Percentiles rank a stretch among this genome's conserved stretches.
phyloP scores from a whole-genome alignment of 2,329 filamentous ascomycete species.

The Aspergillus thermomutatus region DNA sequence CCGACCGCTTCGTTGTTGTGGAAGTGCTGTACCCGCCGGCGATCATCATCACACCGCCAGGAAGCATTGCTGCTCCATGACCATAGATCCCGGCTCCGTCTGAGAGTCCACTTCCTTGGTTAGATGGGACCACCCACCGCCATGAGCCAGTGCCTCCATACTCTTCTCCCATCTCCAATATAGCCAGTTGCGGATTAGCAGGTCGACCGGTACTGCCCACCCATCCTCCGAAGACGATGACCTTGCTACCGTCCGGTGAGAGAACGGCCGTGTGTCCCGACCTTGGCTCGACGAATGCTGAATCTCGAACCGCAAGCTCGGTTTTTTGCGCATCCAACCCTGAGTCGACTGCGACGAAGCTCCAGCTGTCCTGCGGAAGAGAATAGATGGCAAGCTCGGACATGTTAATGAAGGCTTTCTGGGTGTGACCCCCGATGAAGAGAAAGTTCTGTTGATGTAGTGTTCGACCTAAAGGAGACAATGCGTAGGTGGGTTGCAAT shows the following conservation, averaged over 20 bases:
- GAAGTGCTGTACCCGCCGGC: constrained; percentile 56
- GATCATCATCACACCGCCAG: constrained; percentile 60
- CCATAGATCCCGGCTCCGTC: constrained; percentile 55
- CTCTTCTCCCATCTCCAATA: constrained; percentile 71
- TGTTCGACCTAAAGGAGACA: constrained; percentile 58
- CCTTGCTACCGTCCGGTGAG: constrained; percentile 70
- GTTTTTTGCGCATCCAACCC: constrained; percentile 43
- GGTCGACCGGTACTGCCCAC: constrained; percentile 74
- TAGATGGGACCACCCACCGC: constrained; percentile 42
- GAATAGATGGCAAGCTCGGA: constrained; percentile 84
- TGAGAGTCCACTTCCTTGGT: constrained; percentile 38
- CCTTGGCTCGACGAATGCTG: constrained; percentile 65
- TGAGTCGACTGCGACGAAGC: constrained; percentile 66
- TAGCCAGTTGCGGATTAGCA: constrained; percentile 75
- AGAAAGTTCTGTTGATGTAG: constrained; percentile 76
- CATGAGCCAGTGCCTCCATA: constrained; percentile 56
- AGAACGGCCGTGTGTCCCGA: constrained; percentile 87
- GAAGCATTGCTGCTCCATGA: constrained; percentile 60
- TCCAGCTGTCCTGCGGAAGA: constrained; percentile 82
- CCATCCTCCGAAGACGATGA: constrained; percentile 87
- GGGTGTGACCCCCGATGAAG: constrained; percentile 80
- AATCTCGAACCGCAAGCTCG: constrained; percentile 55
- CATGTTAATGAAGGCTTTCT: constrained; percentile 86
- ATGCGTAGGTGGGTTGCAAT: constrained; percentile 66
- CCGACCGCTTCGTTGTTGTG: constrained; percentile 37